Evolutionary conservation across 176 grass and related monocot species (phyloP).

Genomic region (Paspalum notatum): DNA sequence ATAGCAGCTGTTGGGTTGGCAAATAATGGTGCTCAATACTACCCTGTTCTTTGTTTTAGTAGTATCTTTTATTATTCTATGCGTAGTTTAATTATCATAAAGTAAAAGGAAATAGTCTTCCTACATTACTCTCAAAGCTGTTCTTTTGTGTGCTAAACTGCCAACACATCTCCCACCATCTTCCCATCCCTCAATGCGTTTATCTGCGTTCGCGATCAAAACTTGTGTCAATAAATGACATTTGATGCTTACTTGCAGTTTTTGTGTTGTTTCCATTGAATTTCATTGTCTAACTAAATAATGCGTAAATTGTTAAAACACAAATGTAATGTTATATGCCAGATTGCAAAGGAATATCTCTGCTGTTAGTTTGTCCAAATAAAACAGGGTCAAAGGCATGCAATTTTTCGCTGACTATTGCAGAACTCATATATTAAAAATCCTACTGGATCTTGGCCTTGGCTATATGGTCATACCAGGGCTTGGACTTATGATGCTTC

Average conservation of each 20-base stretch:
- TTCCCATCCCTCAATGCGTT: too few species aligned
- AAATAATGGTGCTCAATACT: conserved; percentile 36
- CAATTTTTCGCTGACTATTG: conserved; percentile 7
- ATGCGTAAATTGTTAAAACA: not conserved
- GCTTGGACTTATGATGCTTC: conserved; percentile 17
- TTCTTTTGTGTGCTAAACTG: too few species aligned
- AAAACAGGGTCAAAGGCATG: not conserved
- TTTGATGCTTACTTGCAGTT: conserved; percentile 6
- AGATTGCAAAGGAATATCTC: not conserved
- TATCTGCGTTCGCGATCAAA: not conserved
- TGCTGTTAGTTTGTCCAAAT: conserved; percentile 15
- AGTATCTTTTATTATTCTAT: not conserved
- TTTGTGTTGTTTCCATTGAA: conserved; percentile 10
- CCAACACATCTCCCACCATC: too few species aligned
- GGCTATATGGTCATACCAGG: not conserved
- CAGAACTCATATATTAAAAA: not conserved
- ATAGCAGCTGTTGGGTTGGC: conserved; percentile 25
- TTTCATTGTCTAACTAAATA: conserved; percentile 16
- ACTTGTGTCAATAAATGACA: not conserved
- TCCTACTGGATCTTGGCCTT: not conserved
- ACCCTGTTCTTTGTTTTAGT: conserved; percentile 24
- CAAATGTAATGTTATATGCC: not conserved
- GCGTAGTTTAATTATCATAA: conserved; percentile 9
- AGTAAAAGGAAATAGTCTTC: conserved; percentile 6
- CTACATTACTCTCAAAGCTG: not conserved